Percentiles rank a stretch among this genome's conserved stretches.
phyloP scores from a whole-genome alignment of 441 rosid species.

The Macaranga tanarius region DNA sequence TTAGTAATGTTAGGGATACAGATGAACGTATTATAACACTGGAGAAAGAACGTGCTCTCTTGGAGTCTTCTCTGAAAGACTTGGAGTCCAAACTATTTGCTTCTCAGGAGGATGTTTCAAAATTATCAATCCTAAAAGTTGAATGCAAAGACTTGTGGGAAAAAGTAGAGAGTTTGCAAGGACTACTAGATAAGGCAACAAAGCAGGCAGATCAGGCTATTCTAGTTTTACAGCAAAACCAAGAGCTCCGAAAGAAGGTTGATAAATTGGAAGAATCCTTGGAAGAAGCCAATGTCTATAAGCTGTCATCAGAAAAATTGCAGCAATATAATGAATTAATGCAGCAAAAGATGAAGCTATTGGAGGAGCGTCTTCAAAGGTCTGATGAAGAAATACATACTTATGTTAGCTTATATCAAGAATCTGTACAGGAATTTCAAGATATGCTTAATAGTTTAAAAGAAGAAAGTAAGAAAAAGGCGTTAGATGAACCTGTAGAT shows the following conservation, averaged over 20 bases:
- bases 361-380: slow-evolving; percentile 80
- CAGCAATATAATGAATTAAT: slow-evolving; percentile 78
- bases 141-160: slow-evolving; percentile 71
- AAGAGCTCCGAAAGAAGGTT: slow-evolving; percentile 74
- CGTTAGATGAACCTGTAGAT: slow-evolving; percentile 60
- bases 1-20: slow-evolving; percentile 50
- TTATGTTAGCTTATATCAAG: slow-evolving; percentile 74
- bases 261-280: slow-evolving; percentile 78
- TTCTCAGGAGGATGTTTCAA: slow-evolving; percentile 72
- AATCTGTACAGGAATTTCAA: slow-evolving; percentile 82
- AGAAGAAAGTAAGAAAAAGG: slow-evolving; percentile 73
- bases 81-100: slow-evolving; percentile 63
- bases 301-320: slow-evolving; percentile 70
- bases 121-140: slow-evolving; percentile 57
- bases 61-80: slow-evolving; percentile 69
- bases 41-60: slow-evolving; percentile 58
- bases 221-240: slow-evolving; percentile 75
- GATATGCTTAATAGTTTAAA: slow-evolving; percentile 74
- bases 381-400: slow-evolving; percentile 87
- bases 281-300: slow-evolving; percentile 73
- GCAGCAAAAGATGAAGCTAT: slow-evolving; percentile 76
- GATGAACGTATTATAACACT: slow-evolving; percentile 60
- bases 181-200: slow-evolving; percentile 66
- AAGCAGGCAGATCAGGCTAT: slow-evolving; percentile 86
- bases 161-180: slow-evolving; percentile 72